Base-by-base conservation (phyloP, 2,329 filamentous ascomycete genomes). In the Monilinia polystroma region DNA sequence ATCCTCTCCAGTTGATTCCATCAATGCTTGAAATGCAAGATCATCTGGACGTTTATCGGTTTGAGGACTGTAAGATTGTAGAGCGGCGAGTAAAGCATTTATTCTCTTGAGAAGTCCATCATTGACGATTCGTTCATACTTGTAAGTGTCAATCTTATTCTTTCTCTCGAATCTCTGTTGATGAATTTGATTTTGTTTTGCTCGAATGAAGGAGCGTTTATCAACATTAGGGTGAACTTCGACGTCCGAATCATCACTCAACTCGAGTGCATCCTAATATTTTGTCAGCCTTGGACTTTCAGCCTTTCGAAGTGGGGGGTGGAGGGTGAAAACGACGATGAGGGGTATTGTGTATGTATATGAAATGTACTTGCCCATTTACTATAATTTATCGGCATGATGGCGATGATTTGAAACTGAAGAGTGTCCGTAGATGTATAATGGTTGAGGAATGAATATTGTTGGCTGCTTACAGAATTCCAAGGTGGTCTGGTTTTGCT, bases 151-250 rank as follows among this genome's bases (percentile, higher is more conserved):
- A 77, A 99, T 98, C 75, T 96, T 90, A 74, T 91, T 88, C 77
- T 90, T 92, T 67, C 95, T 90, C 75, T 96, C 90, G 72, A 88
- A 84, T 66, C 95, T 90, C 77, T 97, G 90, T 76, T 93, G 88
- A 79, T 99, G 95, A 74, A 99, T 99, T 80, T 99, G 93, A 74
- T 89, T 90, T 81, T 98, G 95, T 81, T 99, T 99, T 71, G 95
- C 96, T 72, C 94, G 92, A 78, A 99, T 99, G 80, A 99, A 99
- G 69, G 94, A 98, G 63, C 90, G 87, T 80, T 99, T 99, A 82
- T 99, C 95, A 77, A 99, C 95, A 77, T 99, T 99, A 68, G 95
- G 95, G 79, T 99, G 95, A 63, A 98, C 95, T 81, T 99, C 95
- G 74, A 99, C 89, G 76, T 99, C 95, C 63, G 93, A 97, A 80